Percentiles rank a stretch among this genome's conserved stretches.
These are phyloP conservation scores for Leccinum boreale DNA, from an alignment of 768 basidiomycete genomes.

Conservation along the genomic window DNA sequence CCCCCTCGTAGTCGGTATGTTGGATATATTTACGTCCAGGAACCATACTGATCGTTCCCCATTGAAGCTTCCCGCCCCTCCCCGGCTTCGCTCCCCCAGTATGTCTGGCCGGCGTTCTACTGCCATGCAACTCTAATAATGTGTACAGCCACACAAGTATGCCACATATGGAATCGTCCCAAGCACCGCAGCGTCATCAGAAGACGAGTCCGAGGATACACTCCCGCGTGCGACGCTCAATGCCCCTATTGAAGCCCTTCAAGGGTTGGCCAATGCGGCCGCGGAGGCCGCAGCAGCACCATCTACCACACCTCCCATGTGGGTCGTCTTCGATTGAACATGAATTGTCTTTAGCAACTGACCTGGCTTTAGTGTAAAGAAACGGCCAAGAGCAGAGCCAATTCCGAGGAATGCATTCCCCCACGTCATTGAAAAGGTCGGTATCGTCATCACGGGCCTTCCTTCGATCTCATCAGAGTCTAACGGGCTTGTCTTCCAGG, in stretches of 20 bases:
- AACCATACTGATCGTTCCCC: constrained; percentile 30
- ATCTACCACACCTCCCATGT: constrained; percentile 63
- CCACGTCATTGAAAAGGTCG: constrained; percentile 83
- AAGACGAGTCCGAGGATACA: constrained; percentile 90
- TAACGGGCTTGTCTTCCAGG: constrained; percentile 40
- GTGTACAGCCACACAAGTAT: constrained; percentile 76
- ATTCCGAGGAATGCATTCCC: constrained; percentile 84
- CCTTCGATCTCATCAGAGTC: background rate
- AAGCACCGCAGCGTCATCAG: constrained; percentile 78
- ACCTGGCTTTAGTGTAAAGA: constrained; percentile 50
- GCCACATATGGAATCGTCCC: constrained; percentile 88
- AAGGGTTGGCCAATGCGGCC: constrained; percentile 92
- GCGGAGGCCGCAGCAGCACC: constrained; percentile 87
- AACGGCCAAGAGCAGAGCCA: constrained; percentile 80
- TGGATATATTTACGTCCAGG: constrained; percentile 22
- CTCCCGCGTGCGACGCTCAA: constrained; percentile 80
- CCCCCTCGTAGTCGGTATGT: constrained; percentile 32
- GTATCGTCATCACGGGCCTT: background rate
- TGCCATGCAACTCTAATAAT: constrained; percentile 14
- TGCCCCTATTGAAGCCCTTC: constrained; percentile 91
- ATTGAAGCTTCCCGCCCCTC: constrained; percentile 69
- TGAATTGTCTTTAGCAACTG: background rate
- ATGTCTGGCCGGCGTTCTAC: constrained; percentile 27
- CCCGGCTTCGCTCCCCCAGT: constrained; percentile 93
- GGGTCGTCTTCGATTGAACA: background rate